Base-by-base conservation (phyloP, 2,329 filamentous ascomycete genomes). In the Endoconidiophora laricicola region DNA sequence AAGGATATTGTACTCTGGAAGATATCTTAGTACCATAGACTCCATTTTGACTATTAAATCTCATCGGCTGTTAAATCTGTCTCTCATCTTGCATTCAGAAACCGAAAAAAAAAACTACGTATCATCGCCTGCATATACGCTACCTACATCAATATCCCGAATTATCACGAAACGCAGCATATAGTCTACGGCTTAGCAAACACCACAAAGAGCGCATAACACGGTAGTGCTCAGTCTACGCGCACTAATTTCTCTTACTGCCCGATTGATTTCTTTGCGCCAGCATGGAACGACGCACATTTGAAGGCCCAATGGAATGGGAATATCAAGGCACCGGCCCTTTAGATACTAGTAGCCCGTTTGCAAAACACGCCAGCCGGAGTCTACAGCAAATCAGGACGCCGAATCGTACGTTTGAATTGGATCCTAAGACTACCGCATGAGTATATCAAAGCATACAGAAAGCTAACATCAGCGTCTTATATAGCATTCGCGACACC, bases 241-340 rank as follows among this genome's bases (percentile, higher is more conserved):
- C 29, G 29, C 29, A 12, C 29, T 3, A 33, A 43, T 20, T 18
- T 20, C 20, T 43, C n/a, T 14, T 3, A 43, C 41, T 43, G 16
- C 20, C 29, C 18, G 33, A 24, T 18, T 10, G 7, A 22, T 26
- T 37, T 2, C 5, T 16, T 47, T 22, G n/a, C n/a, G 3, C 18
- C 40, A 56, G 29, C 29, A 78, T 74, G 69, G 69, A 75, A 49
- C 68, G 68, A 56, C 68, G 78, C 57, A 76, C 71, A 2, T 72
- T 67, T 55, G 76, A 80, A 62, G 68, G 73, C 54, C 76, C 68
- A 55, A 81, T 81, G 78, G 78, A 81, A 57, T 81, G 74, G 73
- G 74, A 81, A 60, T 81, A 77, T 60, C 71, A 79, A 57, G 69
- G 67, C 54, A 62, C 66, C 44, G 75, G 71, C 1, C 76, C 75